A percentile compares a stretch with the other conserved stretches of the same genome.
These are phyloP conservation scores for Pleurozium schreberi DNA, from an alignment of 225 moss, liverwort and hornwort genomes.

Conservation along the genomic window DNA sequence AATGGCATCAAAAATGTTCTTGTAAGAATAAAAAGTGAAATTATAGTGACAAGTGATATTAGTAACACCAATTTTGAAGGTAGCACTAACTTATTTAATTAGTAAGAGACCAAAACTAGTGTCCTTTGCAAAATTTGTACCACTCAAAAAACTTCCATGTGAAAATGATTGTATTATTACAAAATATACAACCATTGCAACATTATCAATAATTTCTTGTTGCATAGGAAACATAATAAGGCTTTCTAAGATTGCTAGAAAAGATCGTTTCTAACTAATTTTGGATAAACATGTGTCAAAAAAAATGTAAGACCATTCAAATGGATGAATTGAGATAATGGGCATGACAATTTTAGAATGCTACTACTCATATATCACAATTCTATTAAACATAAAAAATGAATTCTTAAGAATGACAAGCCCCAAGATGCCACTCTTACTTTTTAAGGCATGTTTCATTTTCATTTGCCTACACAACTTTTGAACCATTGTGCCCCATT, in stretches of 20 bases:
- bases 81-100: background rate
- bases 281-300: background rate
- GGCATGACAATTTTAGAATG: background rate
- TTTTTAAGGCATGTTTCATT: background rate
- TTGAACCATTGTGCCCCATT: background rate
- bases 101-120: background rate
- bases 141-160: background rate
- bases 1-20: background rate
- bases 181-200: background rate
- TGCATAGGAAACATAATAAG: background rate
- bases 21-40: background rate
- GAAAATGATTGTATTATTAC: background rate
- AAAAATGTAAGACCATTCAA: background rate
- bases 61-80: background rate
- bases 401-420: background rate
- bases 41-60: background rate
- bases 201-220: background rate
- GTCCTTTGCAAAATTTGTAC: background rate
- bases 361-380: background rate
- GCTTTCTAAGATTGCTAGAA: background rate
- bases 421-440: fast-evolving
- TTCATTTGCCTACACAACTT: background rate
- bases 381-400: background rate
- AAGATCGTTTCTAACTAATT: background rate
- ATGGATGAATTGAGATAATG: background rate